Base-by-base conservation (phyloP, 768 basidiomycete species). In the Russula brevipes region DNA sequence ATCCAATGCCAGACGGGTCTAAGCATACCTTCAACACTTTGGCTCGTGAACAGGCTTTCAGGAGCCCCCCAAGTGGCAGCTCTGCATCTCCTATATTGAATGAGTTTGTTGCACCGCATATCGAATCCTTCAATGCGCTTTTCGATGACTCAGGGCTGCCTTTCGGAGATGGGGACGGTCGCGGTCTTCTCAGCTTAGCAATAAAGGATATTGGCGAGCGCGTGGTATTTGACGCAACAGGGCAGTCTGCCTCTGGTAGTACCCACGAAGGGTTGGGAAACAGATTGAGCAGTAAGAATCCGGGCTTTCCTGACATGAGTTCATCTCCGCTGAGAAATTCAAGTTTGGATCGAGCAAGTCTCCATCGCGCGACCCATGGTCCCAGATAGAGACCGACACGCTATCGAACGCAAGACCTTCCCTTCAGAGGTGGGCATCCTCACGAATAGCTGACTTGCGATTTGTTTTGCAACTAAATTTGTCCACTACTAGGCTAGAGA, bases 71-170 rank as follows among this genome's bases (percentile, higher is more conserved):
- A 33, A 79, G 80, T 68, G 75, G 82, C 46, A 83, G 83, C 24
- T 82, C 89, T 30, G 84, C 86, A 12, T 85, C 91, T 67, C 85
- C 85, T 19, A 89, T 90, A 57, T 80, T 98, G 64, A 92, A 97
- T 69, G 91, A 96, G 75, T 91, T 98, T 70, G 93, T 98, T 58
- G 78, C 84, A 30, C 96, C 97, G 6, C 95, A 98, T 73, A 84
- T 98, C 65, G 90, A 98, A 73, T 94, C 91, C 44, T 98, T 99
- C 81, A 96, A 98, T 75, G 87, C 93, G 16, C 82, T 99, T 33
- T 95, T 98, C 73, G 95, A 98, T 70, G 94, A 96, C 73, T 87
- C 89, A 57, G 89, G 89, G n/a, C 73, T 90, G 59, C 84, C 87
- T 61, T 71, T 80, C 50, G 87, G 88, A 10, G 86, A 87, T 69